phyloP scores from a whole-genome alignment of 371 early-diverging fungal species.

The Syncephalastrum monosporum region DNA sequence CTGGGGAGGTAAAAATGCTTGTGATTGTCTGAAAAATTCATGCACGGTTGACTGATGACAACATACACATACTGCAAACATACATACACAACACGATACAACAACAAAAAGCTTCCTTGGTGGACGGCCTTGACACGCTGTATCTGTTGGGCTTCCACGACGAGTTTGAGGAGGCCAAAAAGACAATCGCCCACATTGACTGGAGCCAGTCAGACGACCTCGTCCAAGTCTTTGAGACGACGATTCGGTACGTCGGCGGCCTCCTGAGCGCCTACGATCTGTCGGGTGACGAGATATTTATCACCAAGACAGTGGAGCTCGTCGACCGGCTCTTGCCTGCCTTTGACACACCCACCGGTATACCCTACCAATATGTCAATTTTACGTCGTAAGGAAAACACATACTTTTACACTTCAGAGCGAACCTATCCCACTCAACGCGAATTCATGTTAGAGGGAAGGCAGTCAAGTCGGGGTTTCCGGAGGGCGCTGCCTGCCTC shows the following conservation, averaged over 20 bases:
- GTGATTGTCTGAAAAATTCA: background rate
- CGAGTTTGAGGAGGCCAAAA: constrained; percentile 68
- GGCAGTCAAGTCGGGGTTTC: constrained; percentile 25
- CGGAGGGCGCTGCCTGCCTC: constrained; percentile 39
- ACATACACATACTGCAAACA: background rate
- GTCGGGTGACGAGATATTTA: constrained; percentile 38
- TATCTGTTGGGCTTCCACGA: constrained; percentile 72
- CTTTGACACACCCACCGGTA: constrained; percentile 62
- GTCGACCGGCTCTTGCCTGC: constrained; percentile 55
- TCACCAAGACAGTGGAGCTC: constrained; percentile 52
- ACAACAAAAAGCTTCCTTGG: constrained; percentile 53
- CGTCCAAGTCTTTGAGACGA: constrained; percentile 77
- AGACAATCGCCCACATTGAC: constrained; percentile 54
- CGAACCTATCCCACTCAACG: background rate
- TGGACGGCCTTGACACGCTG: constrained; percentile 84
- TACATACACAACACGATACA: background rate
- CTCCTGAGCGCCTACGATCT: constrained; percentile 80
- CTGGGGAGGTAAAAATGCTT: constrained; percentile 24
- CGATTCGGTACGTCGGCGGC: constrained; percentile 88
- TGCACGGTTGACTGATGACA: background rate
- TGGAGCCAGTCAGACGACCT: constrained; percentile 27
- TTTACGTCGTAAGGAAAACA: constrained; percentile 29
- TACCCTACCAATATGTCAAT: constrained; percentile 53
- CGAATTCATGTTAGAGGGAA: constrained; percentile 22
- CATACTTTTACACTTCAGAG: background rate